Conservation (phyloP, 139 green algal genomes). For the Micromonas pusilla region DNA sequence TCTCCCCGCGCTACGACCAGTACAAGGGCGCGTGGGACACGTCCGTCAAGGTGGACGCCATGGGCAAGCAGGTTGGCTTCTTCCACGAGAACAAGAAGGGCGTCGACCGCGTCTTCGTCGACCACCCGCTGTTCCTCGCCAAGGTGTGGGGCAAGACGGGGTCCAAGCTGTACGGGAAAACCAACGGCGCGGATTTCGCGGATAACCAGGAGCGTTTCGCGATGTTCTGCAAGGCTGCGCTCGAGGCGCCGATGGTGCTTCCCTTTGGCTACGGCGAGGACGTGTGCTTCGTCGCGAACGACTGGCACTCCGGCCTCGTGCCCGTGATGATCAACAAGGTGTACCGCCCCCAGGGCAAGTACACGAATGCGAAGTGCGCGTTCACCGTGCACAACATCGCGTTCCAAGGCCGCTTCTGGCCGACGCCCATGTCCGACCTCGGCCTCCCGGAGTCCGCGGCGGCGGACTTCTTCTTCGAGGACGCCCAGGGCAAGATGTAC, state of each 20-base stretch:
- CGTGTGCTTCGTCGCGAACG: constrained; percentile 87
- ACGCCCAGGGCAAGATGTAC: constrained; percentile 77
- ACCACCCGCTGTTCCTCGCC: constrained; percentile 89
- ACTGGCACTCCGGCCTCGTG: constrained; percentile 83
- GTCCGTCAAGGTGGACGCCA: constrained; percentile 58
- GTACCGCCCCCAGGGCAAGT: constrained; percentile 56
- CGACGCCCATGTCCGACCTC: constrained; percentile 53
- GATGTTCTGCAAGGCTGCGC: constrained; percentile 67
- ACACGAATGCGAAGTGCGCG: constrained; percentile 65
- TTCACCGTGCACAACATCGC: constrained; percentile 96
- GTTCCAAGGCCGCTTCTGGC: constrained; percentile 89
- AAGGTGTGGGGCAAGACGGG: constrained; percentile 93
- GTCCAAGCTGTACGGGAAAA: constrained; percentile 89
- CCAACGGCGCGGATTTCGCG: constrained; percentile 79
- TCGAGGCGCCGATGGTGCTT: constrained; percentile 47
- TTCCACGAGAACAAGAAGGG: constrained; percentile 95
- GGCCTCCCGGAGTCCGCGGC: constrained; percentile 53
- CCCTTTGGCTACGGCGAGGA: constrained; percentile 88
- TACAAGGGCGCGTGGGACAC: constrained; percentile 96
- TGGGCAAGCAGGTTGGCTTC: constrained; percentile 84
- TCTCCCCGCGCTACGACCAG: constrained; percentile 92
- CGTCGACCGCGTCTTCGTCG: constrained; percentile 94
- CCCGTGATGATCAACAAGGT: constrained; percentile 78
- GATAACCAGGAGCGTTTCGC: constrained; percentile 95
- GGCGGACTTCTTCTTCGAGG: constrained; percentile 69